phyloP scores from a whole-genome alignment of 2,329 filamentous ascomycete species.

The Leptographium wingfieldii region DNA sequence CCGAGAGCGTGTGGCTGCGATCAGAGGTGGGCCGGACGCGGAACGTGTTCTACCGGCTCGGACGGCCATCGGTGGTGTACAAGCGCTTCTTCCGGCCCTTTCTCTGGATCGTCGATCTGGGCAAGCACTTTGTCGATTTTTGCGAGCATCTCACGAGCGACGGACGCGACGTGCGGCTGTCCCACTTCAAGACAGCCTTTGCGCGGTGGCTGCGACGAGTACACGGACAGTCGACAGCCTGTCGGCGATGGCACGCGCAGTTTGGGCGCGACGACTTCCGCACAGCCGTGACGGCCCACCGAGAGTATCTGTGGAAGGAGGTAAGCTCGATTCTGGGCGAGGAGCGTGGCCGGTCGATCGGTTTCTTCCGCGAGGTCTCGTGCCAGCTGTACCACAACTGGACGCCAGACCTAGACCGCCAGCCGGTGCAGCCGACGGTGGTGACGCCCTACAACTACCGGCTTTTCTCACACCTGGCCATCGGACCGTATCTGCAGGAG shows the following conservation, averaged over 20 bases:
- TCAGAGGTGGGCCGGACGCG: conserved; percentile 30
- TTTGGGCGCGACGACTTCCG: conserved; percentile 48
- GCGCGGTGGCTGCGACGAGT: conserved; percentile 36
- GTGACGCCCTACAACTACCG: conserved; percentile 58
- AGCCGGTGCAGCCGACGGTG: conserved; percentile 33
- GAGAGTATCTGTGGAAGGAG: conserved; percentile 55
- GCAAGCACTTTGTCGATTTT: conserved; percentile 62
- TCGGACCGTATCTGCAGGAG: conserved; percentile 39
- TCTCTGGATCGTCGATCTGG: conserved; percentile 56
- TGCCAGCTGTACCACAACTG: not conserved
- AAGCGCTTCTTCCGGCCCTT: conserved; percentile 48
- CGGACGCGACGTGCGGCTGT: conserved; percentile 30
- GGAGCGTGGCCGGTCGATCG: conserved; percentile 20
- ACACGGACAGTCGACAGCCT: conserved; percentile 29
- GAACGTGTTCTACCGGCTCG: conserved; percentile 52
- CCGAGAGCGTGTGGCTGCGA: conserved; percentile 49
- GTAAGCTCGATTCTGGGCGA: conserved; percentile 32
- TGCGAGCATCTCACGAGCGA: conserved; percentile 25
- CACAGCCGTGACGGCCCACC: conserved; percentile 43
- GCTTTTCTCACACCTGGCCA: conserved; percentile 52
- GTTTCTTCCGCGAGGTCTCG: conserved; percentile 30
- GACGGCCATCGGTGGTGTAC: conserved; percentile 46
- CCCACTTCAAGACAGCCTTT: conserved; percentile 46
- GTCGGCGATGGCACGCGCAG: conserved; percentile 42
- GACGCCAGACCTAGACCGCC: not conserved